Percentiles rank a stretch among this genome's conserved stretches.
phyloP scores from a whole-genome alignment of 1,284 basidiomycete genomes.

The Trametes sp. region DNA sequence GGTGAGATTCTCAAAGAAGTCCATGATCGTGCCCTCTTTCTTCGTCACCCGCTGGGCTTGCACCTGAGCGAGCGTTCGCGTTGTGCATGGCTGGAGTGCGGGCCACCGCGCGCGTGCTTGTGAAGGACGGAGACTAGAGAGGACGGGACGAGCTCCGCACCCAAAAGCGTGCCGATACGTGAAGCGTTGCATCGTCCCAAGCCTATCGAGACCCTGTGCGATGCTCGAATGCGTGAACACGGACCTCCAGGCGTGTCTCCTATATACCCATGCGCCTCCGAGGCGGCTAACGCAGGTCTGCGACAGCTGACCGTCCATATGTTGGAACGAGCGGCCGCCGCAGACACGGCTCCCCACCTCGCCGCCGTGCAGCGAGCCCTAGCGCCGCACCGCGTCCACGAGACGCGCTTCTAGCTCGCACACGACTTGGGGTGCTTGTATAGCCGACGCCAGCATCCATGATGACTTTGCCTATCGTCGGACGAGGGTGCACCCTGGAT shows the following conservation, averaged over 20 bases:
- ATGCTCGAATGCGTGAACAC: too few relatives aligned
- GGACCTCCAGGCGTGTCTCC: too few relatives aligned
- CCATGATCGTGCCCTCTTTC: constrained; percentile 50
- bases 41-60: constrained; percentile 12
- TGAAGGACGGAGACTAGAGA: not conserved
- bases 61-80: constrained; percentile 13
- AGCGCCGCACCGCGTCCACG: not conserved
- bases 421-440: not conserved
- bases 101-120: not conserved
- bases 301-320: not conserved
- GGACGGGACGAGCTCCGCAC: not conserved
- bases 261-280: not conserved
- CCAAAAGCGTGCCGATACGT: too few relatives aligned
- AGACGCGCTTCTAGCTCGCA: constrained; percentile 2
- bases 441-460: not conserved
- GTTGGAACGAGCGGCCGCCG: not conserved
- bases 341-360: not conserved
- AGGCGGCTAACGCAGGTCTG: not conserved
- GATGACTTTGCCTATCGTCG: too few relatives aligned
- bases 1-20: constrained; percentile 64
- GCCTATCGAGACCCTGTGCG: too few relatives aligned
- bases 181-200: too few relatives aligned
- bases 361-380: not conserved
- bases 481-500: too few relatives aligned
- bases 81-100: too few relatives aligned